These are phyloP conservation scores for Limtongozyma cylindracea DNA, from an alignment of 805 yeast genomes.

Conservation along the genomic window DNA sequence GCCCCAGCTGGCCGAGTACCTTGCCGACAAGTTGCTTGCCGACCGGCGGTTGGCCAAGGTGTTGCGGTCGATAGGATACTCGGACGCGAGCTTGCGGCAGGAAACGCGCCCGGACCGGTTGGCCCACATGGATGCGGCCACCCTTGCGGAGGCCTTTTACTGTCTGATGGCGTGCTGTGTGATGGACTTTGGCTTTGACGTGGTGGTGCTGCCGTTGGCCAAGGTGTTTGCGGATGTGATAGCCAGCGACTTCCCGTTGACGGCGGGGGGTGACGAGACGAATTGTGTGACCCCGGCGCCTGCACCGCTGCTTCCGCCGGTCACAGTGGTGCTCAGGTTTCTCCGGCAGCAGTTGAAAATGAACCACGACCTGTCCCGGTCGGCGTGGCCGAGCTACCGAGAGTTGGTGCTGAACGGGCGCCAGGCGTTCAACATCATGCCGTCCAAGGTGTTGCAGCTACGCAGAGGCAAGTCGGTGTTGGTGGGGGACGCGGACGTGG, in stretches of 20 bases:
- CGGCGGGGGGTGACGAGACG: too few species aligned
- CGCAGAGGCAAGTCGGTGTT: too few species aligned
- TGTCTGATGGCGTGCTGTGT: slow-evolving; percentile 44
- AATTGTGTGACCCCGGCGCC: too few species aligned
- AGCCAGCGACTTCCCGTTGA: slow-evolving; percentile 38
- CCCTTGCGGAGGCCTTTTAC: slow-evolving; percentile 23
- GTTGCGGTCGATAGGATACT: too few species aligned
- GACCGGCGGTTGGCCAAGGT: too few species aligned
- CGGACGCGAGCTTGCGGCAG: too few species aligned
- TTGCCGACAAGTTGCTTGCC: too few species aligned
- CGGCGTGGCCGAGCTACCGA: slow-evolving; percentile 56
- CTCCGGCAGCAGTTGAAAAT: slow-evolving; percentile 32
- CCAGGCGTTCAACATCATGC: slow-evolving; percentile 27
- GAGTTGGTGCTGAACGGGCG: slow-evolving; percentile 67
- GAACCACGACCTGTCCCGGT: slow-evolving; percentile 31
- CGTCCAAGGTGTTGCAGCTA: slow-evolving; percentile 1
- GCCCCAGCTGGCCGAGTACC: slow-evolving; percentile 19
- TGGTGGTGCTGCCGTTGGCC: slow-evolving; percentile 33
- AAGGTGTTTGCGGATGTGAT: slow-evolving; percentile 41
- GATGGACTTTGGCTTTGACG: slow-evolving; percentile 63
- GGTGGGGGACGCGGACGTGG: too few species aligned
- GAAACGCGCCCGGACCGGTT: too few species aligned
- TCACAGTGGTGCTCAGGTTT: slow-evolving; percentile 20
- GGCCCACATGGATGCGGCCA: too few species aligned
- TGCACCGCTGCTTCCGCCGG: slow-evolving; percentile 14